Evolutionary conservation across 2,329 filamentous ascomycete species (phyloP).

Genomic region (Fusarium falciforme): DNA sequence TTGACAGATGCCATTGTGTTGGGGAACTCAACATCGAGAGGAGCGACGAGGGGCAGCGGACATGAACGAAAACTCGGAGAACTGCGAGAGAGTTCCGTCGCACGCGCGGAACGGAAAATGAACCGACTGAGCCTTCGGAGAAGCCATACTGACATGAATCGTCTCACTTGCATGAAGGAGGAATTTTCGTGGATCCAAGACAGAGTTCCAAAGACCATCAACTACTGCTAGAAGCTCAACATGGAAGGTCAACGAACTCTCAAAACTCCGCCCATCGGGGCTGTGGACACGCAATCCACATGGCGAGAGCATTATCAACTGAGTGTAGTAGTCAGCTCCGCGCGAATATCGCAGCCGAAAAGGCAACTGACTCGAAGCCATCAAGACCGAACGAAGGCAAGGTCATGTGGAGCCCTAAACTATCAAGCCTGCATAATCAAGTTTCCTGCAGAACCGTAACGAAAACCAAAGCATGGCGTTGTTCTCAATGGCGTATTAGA

Average conservation of each 20-base stretch:
- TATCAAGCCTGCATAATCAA: background rate
- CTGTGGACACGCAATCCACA: constrained; percentile 3
- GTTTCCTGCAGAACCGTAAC: constrained; percentile 1
- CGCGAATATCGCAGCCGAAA: background rate
- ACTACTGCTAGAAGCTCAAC: constrained; percentile 7
- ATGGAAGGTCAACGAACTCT: constrained; percentile 10
- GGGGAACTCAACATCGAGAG: background rate
- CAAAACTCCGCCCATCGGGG: background rate
- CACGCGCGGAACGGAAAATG: constrained; percentile 7
- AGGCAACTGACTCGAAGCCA: constrained; percentile 28
- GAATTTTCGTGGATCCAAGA: constrained; percentile 15
- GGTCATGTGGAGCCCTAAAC: constrained; percentile 21
- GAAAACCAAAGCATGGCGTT: constrained; percentile 1
- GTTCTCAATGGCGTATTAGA: constrained; percentile 25
- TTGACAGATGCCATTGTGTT: background rate
- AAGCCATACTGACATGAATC: constrained; percentile 5
- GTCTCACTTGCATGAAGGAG: background rate
- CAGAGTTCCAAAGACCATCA: background rate
- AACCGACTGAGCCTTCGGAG: background rate
- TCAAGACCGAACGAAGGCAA: constrained; percentile 4
- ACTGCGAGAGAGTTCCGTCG: background rate
- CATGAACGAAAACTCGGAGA: background rate
- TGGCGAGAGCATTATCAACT: background rate
- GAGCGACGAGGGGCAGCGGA: background rate
- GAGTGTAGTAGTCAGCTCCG: constrained; percentile 8